Percentiles rank a stretch among this genome's conserved stretches.
Evolutionary conservation across 2,329 filamentous ascomycete species (phyloP).

Genomic region (Trichoderma semiorbis): DNA sequence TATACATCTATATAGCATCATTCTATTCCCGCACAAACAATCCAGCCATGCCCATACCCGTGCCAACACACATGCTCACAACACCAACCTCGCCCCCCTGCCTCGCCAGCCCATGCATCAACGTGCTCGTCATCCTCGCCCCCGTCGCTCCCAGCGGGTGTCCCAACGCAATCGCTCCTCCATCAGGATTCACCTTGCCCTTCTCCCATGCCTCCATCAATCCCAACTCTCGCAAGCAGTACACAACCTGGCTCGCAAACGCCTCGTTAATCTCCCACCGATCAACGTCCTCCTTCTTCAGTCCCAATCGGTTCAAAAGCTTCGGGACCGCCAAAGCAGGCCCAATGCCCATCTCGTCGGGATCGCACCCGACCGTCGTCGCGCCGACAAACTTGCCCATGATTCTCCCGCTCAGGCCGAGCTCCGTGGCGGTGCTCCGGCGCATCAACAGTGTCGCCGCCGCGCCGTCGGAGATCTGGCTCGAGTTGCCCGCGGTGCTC

Average conservation of each 20-base stretch:
- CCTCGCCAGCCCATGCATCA: constrained; percentile 64
- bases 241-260: constrained; percentile 62
- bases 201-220: constrained; percentile 60
- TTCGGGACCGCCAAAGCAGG: constrained; percentile 84
- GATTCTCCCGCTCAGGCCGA: constrained; percentile 67
- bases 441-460: constrained; percentile 82
- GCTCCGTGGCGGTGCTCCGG: constrained; percentile 69
- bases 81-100: constrained; percentile 74
- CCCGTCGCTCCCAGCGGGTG: constrained; percentile 89
- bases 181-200: constrained; percentile 81
- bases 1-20: background rate
- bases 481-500: constrained; percentile 82
- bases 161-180: constrained; percentile 89
- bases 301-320: constrained; percentile 65
- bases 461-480: constrained; percentile 84
- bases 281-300: constrained; percentile 66
- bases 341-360: constrained; percentile 93
- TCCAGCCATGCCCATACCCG: constrained; percentile 74
- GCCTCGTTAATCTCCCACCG: constrained; percentile 95
- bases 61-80: constrained; percentile 86
- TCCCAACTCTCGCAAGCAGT: constrained; percentile 69
- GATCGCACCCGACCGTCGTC: constrained; percentile 71
- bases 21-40: constrained; percentile 61
- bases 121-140: constrained; percentile 72
- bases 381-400: constrained; percentile 81